phyloP scores from a whole-genome alignment of 345 rosid genomes.

The Psidium friedrichsthalianum region DNA sequence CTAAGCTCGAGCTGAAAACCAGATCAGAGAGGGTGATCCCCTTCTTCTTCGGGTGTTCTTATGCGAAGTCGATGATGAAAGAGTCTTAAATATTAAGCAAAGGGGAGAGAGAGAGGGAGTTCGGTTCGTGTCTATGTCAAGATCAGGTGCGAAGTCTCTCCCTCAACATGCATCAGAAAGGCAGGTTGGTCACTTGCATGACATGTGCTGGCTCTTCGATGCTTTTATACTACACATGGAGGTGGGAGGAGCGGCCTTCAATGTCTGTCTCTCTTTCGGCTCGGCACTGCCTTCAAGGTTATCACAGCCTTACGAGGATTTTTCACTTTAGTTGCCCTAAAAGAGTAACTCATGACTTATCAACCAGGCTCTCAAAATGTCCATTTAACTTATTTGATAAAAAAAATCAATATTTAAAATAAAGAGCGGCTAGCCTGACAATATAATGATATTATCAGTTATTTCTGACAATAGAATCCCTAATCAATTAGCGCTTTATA shows the following conservation, averaged over 20 bases:
- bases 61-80: not conserved
- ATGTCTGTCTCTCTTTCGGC: not conserved
- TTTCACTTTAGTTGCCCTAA: not conserved
- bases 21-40: not conserved
- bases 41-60: not conserved
- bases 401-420: not conserved
- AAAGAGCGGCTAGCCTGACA: no score
- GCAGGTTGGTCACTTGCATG: conserved; percentile 15
- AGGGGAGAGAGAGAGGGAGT: not conserved
- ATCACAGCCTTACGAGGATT: not conserved
- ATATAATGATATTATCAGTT: no score
- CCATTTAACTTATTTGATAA: not conserved
- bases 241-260: not conserved
- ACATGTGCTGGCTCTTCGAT: conserved; percentile 4
- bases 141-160: not conserved
- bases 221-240: not conserved
- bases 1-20: not conserved
- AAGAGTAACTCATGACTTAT: not conserved
- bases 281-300: not conserved
- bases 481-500: no score
- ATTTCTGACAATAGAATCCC: no score
- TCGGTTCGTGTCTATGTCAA: not conserved
- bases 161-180: not conserved
- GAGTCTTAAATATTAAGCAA: not conserved
- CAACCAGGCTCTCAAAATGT: not conserved